Evolutionary conservation across 1,284 basidiomycete species (phyloP).

Genomic region (Afroboletus lepidellus): DNA sequence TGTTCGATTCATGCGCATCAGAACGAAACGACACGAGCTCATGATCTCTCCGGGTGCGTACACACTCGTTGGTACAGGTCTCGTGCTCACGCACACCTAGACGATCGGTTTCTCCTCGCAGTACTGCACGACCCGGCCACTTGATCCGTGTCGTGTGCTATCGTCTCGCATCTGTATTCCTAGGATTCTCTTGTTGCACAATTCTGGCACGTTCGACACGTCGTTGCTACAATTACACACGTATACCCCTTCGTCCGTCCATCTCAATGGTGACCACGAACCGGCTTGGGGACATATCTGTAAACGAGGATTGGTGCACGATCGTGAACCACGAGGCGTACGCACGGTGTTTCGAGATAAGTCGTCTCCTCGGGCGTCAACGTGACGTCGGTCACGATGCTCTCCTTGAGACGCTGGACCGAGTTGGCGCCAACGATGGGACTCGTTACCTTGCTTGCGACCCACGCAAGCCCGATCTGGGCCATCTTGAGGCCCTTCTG

Average conservation of each 20-base stretch:
- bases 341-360: constrained; percentile 34
- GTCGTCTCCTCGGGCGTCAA: constrained; percentile 29
- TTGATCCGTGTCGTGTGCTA: not conserved
- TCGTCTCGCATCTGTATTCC: constrained; percentile 16
- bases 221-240: constrained; percentile 2
- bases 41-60: constrained; percentile 89
- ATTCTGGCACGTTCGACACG: not conserved
- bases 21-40: constrained; percentile 88
- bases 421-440: constrained; percentile 39
- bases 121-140: constrained; percentile 74
- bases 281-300: constrained; percentile 22
- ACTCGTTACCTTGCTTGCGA: constrained; percentile 35
- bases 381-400: constrained; percentile 16
- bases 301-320: not conserved
- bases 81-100: constrained; percentile 37
- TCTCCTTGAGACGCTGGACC: constrained; percentile 24
- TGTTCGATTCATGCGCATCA: constrained; percentile 84
- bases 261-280: constrained; percentile 22
- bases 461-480: constrained; percentile 44
- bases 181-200: constrained; percentile 11
- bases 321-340: not conserved
- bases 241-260: not conserved
- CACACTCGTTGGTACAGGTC: not conserved
- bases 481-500: constrained; percentile 39
- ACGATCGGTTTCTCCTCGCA: constrained; percentile 79